Evolutionary conservation across 345 rosid species (phyloP), one percentile per base, ranked within the genome.

Genomic region (Eucalyptus grandis): DNA sequence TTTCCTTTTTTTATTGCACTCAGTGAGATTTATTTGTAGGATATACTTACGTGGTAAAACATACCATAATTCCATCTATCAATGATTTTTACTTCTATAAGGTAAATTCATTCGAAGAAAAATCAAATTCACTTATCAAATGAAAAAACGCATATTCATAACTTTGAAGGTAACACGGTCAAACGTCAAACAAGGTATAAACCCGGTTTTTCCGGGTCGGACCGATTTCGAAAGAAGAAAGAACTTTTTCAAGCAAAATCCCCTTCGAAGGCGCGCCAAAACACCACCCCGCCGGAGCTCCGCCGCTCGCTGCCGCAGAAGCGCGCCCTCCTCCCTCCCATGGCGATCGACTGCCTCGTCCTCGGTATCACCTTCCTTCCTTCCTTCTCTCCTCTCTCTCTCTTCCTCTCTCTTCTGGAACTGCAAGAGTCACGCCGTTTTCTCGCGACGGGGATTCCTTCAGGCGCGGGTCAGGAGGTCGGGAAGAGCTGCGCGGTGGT

Each of bases 401-500:
- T 95, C 26, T 95, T 92, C 91, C 90, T 13, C 72, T 34, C 49
- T 82, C 37, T 47, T 27, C 31, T 30, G 69, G 0, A 37, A 12
- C 62, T 86, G 83, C 58, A 80, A 10, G 26, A 12, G 1, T 56
- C n/a, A 81, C 56, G 27, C 50, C 37, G 1, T 85, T 85, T 43
- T 80, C 49, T 77, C 27, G 83, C 7, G 83, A 43, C 24, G 83
- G 46, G 27, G 62, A 44, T 77, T 37, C 19, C 83, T 90, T 43
- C 90, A 96, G 99, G 99, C 21, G 99, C 99, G 77, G 99, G 99
- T 14, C 99, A 97, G 92, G 99, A 96, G 90, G 95, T 98, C 9
- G 99, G 99, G 30, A 98, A 98, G 95, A 98, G 99, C 95, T 98
- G 99, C 86, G 98, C 92, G 44, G 95, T 98, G n/a, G 99, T 96